phyloP scores from a whole-genome alignment of 164 flowering plant genomes.

The Vitis rotundifolia region DNA sequence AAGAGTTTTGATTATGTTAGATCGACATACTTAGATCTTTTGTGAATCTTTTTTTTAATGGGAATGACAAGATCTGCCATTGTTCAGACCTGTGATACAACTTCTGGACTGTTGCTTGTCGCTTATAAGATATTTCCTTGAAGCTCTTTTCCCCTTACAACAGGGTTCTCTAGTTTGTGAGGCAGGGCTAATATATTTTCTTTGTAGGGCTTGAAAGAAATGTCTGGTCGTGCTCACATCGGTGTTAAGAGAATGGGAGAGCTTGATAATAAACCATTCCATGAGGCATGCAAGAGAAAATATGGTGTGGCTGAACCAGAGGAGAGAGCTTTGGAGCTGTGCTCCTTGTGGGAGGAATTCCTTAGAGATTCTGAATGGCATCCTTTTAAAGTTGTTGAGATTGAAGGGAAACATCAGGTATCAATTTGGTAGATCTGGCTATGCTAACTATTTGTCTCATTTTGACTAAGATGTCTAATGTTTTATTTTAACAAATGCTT shows the following conservation, averaged over 20 bases:
- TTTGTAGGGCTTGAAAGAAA: conserved; percentile 57
- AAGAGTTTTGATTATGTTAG: too few relatives aligned
- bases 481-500: not conserved
- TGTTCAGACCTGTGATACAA: too few relatives aligned
- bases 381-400: conserved; percentile 49
- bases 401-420: conserved; percentile 48
- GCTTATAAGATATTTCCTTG: not conserved
- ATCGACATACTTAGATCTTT: too few relatives aligned
- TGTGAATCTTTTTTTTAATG: too few relatives aligned
- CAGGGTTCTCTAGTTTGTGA: not conserved
- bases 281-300: conserved; percentile 53
- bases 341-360: conserved; percentile 76
- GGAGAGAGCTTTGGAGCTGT: conserved; percentile 51
- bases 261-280: conserved; percentile 60
- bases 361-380: conserved; percentile 80
- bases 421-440: not conserved
- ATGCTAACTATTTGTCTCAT: not conserved
- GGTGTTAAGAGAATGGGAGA: conserved; percentile 90
- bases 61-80: too few relatives aligned
- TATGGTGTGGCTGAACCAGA: conserved; percentile 57
- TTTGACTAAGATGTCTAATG: not conserved
- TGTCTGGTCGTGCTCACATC: conserved; percentile 34
- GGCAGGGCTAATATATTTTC: conserved; percentile 2
- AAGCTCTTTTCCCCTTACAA: not conserved
- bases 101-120: too few relatives aligned